A percentile compares a stretch with the other conserved stretches of the same genome.
These are phyloP conservation scores for Cryphonectria parasitica DNA, from an alignment of 2,329 filamentous ascomycete species.

Conservation along the genomic window DNA sequence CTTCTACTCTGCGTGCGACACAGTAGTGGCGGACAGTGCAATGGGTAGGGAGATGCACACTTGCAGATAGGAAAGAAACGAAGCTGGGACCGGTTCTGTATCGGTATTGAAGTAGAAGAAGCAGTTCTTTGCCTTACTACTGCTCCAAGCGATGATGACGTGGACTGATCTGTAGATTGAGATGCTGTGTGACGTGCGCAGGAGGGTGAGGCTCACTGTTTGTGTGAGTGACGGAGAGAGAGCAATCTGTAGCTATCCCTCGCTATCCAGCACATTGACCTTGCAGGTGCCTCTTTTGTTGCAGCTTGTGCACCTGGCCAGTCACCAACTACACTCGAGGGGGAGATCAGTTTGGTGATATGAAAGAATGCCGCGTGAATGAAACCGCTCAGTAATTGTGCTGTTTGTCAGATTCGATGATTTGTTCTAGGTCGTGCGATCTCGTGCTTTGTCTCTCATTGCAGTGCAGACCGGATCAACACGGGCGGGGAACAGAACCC, in stretches of 20 bases:
- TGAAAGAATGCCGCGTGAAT: background rate
- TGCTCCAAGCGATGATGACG: background rate
- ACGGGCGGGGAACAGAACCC: too few species aligned
- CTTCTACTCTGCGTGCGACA: background rate
- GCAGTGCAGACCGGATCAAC: background rate
- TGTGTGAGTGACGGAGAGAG: background rate
- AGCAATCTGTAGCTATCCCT: background rate
- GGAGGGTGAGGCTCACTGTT: too few species aligned
- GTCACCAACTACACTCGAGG: background rate
- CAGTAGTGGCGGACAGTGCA: background rate
- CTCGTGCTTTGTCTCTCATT: background rate
- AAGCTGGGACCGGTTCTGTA: background rate
- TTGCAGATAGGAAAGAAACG: background rate
- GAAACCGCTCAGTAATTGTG: background rate
- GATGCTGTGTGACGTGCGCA: too few species aligned
- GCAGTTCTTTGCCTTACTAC: background rate
- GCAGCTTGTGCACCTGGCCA: background rate
- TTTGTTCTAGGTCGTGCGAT: background rate
- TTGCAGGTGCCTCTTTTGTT: background rate
- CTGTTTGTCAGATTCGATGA: background rate
- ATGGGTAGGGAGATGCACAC: too few species aligned
- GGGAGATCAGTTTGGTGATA: background rate
- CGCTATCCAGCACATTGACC: background rate
- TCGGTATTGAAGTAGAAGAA: background rate
- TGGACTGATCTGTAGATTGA: too few species aligned